Evolutionary conservation across 805 yeast genomes (phyloP).

Genomic region (Pichia gijzeniarum): DNA sequence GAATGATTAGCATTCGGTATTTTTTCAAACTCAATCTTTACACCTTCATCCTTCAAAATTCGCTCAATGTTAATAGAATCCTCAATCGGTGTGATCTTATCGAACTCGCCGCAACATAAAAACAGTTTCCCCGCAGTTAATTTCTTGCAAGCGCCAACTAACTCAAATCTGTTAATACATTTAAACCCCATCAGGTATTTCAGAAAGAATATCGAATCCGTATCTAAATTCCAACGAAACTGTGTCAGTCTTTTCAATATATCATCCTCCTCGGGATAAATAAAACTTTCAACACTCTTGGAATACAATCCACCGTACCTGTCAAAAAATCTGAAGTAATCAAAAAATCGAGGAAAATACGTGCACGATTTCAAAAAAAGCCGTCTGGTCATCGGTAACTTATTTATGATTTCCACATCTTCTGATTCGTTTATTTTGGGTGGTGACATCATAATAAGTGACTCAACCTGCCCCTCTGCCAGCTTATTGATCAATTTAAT

Average conservation of each 20-base stretch:
- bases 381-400: constrained; percentile 16
- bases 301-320: constrained; percentile 58
- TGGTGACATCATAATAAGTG: constrained; percentile 42
- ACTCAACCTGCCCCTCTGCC: constrained; percentile 36
- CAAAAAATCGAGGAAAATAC: constrained; percentile 42
- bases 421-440: constrained; percentile 27
- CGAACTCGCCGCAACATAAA: constrained; percentile 55
- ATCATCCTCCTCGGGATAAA: constrained; percentile 28
- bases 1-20: constrained; percentile 59
- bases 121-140: constrained; percentile 38
- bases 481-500: constrained; percentile 36
- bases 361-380: constrained; percentile 29
- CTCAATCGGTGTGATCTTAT: constrained; percentile 43
- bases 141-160: constrained; percentile 34
- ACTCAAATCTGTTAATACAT: constrained; percentile 38
- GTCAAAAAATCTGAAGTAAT: constrained; percentile 51
- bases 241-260: constrained; percentile 46
- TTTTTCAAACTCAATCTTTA: constrained; percentile 30
- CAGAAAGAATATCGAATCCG: constrained; percentile 47
- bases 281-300: constrained; percentile 51
- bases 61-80: background rate
- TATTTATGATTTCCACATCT: constrained; percentile 3
- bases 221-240: constrained; percentile 65
- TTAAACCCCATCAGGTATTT: constrained; percentile 46
- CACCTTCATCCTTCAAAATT: constrained; percentile 19